phyloP scores from a whole-genome alignment of 768 basidiomycete genomes.

The Trametes villosa region DNA sequence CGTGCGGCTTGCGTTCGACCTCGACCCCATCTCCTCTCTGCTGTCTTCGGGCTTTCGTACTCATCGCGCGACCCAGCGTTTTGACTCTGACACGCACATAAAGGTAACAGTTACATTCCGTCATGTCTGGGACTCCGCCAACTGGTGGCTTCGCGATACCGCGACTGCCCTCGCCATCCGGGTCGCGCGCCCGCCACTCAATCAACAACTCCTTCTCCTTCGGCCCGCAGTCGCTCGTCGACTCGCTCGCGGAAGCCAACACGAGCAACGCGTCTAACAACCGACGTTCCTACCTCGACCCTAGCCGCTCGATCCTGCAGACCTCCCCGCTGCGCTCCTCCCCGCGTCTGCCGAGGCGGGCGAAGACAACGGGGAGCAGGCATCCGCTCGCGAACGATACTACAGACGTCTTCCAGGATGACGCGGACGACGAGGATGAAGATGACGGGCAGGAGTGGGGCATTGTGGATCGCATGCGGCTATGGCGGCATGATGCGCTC shows the following conservation, averaged over 20 bases:
- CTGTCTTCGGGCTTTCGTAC: background rate
- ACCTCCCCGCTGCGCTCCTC: slow-evolving; percentile 74
- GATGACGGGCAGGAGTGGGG: slow-evolving; percentile 62
- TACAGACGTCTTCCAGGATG: slow-evolving; percentile 74
- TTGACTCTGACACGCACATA: background rate
- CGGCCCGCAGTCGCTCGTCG: slow-evolving; percentile 75
- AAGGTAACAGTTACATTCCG: background rate
- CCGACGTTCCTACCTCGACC: slow-evolving; percentile 69
- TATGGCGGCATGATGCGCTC: slow-evolving; percentile 97
- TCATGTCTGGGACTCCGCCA: slow-evolving; percentile 34
- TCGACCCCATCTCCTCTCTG: background rate
- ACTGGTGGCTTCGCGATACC: slow-evolving; percentile 27
- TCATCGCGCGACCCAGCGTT: background rate
- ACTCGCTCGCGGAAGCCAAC: slow-evolving; percentile 70
- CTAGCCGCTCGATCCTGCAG: slow-evolving; percentile 77
- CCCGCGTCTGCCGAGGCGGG: slow-evolving; percentile 57
- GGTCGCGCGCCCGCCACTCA: slow-evolving; percentile 63
- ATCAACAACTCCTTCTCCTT: slow-evolving; percentile 85
- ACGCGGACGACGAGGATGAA: slow-evolving; percentile 52
- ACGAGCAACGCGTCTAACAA: slow-evolving; percentile 60
- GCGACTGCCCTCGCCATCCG: slow-evolving; percentile 35
- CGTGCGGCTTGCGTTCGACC: background rate
- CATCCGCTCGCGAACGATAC: slow-evolving; percentile 84
- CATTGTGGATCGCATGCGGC: slow-evolving; percentile 92
- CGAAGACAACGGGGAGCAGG: slow-evolving; percentile 52